A percentile compares a stretch with the other conserved stretches of the same genome.
Conservation (phyloP, 2,329 filamentous ascomycete species). For the Botrytis sinoallii region DNA sequence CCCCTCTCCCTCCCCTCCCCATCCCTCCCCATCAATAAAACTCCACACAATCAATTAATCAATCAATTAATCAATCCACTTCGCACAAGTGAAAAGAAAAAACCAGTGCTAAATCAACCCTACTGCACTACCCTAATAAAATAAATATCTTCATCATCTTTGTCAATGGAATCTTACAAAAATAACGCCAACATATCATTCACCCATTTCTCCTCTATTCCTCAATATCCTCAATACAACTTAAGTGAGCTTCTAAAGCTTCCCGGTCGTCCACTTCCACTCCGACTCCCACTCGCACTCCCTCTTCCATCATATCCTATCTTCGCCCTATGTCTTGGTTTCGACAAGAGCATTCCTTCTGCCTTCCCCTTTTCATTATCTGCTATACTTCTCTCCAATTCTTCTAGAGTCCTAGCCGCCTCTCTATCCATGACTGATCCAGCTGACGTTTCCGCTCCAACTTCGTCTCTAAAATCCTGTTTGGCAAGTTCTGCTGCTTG, state of each 20-base stretch:
- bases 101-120: not conserved
- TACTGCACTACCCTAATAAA: not conserved
- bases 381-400: conserved; percentile 33
- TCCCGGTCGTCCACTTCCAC: conserved; percentile 13
- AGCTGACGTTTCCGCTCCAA: conserved; percentile 32
- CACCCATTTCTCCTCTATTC: not conserved
- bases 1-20: not conserved
- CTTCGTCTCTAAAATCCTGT: conserved; percentile 39
- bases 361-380: conserved; percentile 33
- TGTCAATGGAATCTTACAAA: not conserved
- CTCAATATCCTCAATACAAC: conserved; percentile 17
- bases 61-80: not conserved
- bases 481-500: conserved; percentile 42
- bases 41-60: not conserved
- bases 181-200: not conserved
- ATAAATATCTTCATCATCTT: not conserved
- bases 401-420: conserved; percentile 26
- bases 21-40: not conserved
- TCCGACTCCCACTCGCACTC: conserved; percentile 24
- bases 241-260: conserved; percentile 25
- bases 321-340: conserved; percentile 27
- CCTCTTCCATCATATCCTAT: conserved; percentile 26
- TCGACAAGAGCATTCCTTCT: conserved; percentile 29
- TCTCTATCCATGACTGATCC: conserved; percentile 28
- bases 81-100: not conserved